phyloP scores from a whole-genome alignment of 352 stramenopile species.

The Globisporangium spiculum region DNA sequence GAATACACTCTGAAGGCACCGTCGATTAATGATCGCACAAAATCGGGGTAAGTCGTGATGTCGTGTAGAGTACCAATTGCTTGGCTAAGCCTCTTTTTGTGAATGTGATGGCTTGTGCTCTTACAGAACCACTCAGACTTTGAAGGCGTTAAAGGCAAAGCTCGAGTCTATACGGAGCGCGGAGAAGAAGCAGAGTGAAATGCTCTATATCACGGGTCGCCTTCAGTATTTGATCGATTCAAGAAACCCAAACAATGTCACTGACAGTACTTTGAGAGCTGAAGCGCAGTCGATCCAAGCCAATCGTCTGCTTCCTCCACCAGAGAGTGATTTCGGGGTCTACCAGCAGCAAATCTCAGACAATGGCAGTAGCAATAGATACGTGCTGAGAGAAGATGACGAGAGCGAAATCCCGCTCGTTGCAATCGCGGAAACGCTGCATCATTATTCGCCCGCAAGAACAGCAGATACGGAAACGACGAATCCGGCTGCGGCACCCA shows the following conservation, averaged over 20 bases:
- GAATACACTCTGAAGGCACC: conserved; percentile 2
- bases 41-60: conserved; percentile 3
- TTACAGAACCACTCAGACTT: conserved; percentile 7
- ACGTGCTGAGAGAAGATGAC: conserved; percentile 2
- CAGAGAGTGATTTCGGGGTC: conserved; percentile 9
- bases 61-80: background rate
- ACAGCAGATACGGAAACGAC: background rate
- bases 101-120: background rate
- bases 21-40: conserved; percentile 15
- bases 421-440: background rate
- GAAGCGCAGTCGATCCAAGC: background rate
- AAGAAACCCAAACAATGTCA: background rate
- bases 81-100: background rate
- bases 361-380: background rate
- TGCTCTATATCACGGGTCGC: background rate
- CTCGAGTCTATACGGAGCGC: background rate
- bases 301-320: conserved; percentile 4
- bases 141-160: conserved; percentile 10
- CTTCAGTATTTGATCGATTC: conserved; percentile 14
- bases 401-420: conserved; percentile 15
- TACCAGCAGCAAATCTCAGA: background rate
- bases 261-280: background rate
- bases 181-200: background rate
- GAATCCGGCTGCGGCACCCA: background rate
- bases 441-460: conserved; percentile 7